These are phyloP conservation scores for Vitellaria paradoxa DNA, from an alignment of 179 eudicot genomes.

Conservation along the genomic window DNA sequence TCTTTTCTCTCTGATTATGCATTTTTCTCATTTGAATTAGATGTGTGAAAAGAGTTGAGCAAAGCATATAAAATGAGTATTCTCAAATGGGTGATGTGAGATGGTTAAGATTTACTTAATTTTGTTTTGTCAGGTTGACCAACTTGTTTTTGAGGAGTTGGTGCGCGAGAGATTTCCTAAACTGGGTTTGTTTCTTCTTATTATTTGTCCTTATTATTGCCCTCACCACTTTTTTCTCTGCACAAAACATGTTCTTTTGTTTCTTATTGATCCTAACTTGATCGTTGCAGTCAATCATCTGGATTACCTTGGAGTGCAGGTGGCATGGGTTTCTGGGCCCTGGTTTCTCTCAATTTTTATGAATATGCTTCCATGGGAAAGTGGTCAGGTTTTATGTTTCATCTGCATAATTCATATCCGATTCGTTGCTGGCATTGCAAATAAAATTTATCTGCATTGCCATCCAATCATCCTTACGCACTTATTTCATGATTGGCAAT, in stretches of 20 bases:
- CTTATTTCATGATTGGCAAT: conserved; percentile 11
- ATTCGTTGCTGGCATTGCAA: background rate
- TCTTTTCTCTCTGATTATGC: background rate
- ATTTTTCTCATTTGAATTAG: background rate
- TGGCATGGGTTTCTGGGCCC: conserved; percentile 98
- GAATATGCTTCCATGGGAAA: conserved; percentile 99
- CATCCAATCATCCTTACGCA: conserved; percentile 1
- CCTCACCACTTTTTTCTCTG: background rate
- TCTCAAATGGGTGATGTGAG: background rate
- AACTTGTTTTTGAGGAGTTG: conserved; percentile 94
- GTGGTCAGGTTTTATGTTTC: conserved; percentile 75
- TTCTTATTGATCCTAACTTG: conserved; percentile 14
- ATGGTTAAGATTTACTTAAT: conserved; percentile 3
- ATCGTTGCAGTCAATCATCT: conserved; percentile 84
- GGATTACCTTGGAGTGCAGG: conserved; percentile 96
- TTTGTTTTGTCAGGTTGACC: conserved; percentile 73
- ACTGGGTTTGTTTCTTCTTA: conserved; percentile 58
- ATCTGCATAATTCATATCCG: conserved; percentile 6
- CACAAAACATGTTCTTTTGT: background rate
- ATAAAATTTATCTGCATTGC: background rate
- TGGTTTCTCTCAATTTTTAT: conserved; percentile 98
- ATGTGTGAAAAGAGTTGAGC: background rate
- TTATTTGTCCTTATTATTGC: background rate
- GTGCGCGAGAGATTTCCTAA: conserved; percentile 94
- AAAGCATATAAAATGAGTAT: conserved; percentile 6